Percentiles rank a stretch among this genome's conserved stretches.
These are phyloP conservation scores for Coemansia reversa DNA, from an alignment of 192 early-diverging fungal species.

Conservation along the genomic window DNA sequence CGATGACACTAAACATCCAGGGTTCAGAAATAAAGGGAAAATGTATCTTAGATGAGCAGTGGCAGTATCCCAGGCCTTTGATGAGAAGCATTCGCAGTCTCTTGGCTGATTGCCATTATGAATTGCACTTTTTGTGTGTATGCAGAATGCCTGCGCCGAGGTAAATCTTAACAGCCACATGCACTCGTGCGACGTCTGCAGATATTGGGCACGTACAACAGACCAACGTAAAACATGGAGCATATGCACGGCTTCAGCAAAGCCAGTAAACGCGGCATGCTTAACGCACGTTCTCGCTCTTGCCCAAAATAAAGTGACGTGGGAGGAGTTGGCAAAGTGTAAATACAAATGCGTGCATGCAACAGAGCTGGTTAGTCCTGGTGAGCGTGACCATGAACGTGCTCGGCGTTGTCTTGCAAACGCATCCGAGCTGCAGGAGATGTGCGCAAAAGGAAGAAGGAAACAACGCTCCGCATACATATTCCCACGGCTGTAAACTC, in stretches of 20 bases:
- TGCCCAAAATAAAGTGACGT: background rate
- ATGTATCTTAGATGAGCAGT: background rate
- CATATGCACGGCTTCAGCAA: background rate
- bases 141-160: background rate
- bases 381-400: background rate
- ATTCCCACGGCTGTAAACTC: conserved; percentile 9
- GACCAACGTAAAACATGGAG: background rate
- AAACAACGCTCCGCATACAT: conserved; percentile 21
- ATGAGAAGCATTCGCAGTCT: background rate
- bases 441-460: conserved; percentile 14
- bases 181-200: background rate
- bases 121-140: background rate
- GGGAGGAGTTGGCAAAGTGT: background rate
- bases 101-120: background rate
- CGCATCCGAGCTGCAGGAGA: conserved; percentile 28
- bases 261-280: too few relatives aligned
- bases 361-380: background rate
- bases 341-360: background rate
- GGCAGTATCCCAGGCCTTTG: background rate
- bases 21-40: background rate
- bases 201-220: background rate
- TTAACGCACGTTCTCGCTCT: background rate
- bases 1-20: background rate
- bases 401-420: background rate
- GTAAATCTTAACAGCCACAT: background rate